Evolutionary conservation across 202 grass and related monocot genomes (phyloP).

Genomic region (Eragrostis tef): DNA sequence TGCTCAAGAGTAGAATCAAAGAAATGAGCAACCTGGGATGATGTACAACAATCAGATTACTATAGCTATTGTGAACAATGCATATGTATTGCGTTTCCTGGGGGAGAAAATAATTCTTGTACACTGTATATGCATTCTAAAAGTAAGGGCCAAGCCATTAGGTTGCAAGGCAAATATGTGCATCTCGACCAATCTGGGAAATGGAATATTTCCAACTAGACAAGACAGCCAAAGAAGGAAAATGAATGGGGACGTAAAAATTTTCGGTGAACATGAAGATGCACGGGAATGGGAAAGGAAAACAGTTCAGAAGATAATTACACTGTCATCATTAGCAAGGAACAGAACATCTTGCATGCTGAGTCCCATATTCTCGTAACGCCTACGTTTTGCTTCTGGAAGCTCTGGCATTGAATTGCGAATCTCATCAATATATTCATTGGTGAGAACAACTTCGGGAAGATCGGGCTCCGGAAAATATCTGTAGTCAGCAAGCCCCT

Average conservation of each 20-base stretch:
- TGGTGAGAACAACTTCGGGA: slow-evolving; percentile 78
- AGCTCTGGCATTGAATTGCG: slow-evolving; percentile 78
- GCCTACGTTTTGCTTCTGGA: slow-evolving; percentile 90
- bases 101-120: neutral
- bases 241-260: slow-evolving; percentile 33
- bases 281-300: slow-evolving; percentile 5
- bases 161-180: slow-evolving; percentile 11
- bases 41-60: slow-evolving; percentile 36
- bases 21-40: slow-evolving; percentile 78
- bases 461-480: slow-evolving; percentile 98
- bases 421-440: slow-evolving; percentile 77
- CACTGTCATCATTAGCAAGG: slow-evolving; percentile 91
- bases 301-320: slow-evolving; percentile 48
- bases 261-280: slow-evolving; percentile 22
- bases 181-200: slow-evolving; percentile 16
- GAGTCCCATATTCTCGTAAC: slow-evolving; percentile 87
- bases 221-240: slow-evolving; percentile 1
- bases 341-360: slow-evolving; percentile 96
- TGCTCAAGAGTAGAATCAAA: slow-evolving; percentile 83
- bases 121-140: neutral
- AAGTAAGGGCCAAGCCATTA: neutral
- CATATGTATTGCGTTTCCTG: neutral
- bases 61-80: slow-evolving; percentile 18
- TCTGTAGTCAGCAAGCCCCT: slow-evolving; percentile 92
- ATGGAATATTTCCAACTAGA: slow-evolving; percentile 26